phyloP scores from a whole-genome alignment of 352 stramenopile species.

The Phytophthora sp. region DNA sequence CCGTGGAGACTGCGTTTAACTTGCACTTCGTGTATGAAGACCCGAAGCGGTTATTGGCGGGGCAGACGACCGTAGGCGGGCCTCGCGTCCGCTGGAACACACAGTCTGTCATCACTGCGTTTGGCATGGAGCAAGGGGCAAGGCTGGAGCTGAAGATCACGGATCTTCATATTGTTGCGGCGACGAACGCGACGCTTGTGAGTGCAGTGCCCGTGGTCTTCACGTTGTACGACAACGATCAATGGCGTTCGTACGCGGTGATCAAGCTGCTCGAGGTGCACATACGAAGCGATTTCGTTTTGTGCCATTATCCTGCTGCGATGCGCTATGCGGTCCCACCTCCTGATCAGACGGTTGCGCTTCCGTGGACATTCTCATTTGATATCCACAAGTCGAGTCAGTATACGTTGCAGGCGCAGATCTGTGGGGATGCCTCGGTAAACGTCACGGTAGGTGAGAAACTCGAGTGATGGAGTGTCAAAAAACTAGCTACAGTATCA shows the following conservation, averaged over 20 bases:
- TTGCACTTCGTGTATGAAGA: slow-evolving; percentile 20
- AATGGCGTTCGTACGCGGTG: slow-evolving; percentile 68
- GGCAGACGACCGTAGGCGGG: slow-evolving; percentile 3
- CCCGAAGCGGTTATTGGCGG: background rate
- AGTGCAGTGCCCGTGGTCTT: slow-evolving; percentile 55
- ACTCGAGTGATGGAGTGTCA: background rate
- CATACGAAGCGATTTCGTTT: slow-evolving; percentile 54
- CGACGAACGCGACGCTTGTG: background rate
- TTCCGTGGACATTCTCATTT: slow-evolving; percentile 36
- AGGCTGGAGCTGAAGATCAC: slow-evolving; percentile 54
- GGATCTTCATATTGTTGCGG: background rate
- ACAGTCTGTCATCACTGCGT: slow-evolving; percentile 53
- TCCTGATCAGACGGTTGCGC: slow-evolving; percentile 1
- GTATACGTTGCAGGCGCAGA: slow-evolving; percentile 69
- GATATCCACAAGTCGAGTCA: slow-evolving; percentile 50
- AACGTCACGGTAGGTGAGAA: slow-evolving; percentile 44
- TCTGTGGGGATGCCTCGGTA: slow-evolving; percentile 58
- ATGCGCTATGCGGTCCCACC: slow-evolving; percentile 53
- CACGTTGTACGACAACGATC: slow-evolving; percentile 63
- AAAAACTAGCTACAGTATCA: too few species aligned
- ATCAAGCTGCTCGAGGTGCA: slow-evolving; percentile 65
- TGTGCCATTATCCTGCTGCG: slow-evolving; percentile 65
- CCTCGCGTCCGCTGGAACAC: slow-evolving; percentile 67
- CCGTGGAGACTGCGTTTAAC: slow-evolving; percentile 20
- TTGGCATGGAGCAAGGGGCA: slow-evolving; percentile 60